Evolutionary conservation across 1,139 yeast genomes (phyloP).

Genomic region (Lodderomyces parapsilosis): DNA sequence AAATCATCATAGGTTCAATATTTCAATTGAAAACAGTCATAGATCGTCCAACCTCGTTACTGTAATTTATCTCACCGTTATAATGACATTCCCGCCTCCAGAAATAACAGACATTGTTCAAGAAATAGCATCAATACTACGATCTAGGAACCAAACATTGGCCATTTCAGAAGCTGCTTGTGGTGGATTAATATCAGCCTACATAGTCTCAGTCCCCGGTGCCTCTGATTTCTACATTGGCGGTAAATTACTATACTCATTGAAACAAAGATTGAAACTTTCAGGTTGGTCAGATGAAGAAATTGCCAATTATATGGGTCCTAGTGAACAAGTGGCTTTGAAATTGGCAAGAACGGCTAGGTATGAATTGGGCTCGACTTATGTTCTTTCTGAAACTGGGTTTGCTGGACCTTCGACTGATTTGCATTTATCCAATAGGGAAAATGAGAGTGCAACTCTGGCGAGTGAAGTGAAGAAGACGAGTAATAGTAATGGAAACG

Average conservation of each 20-base stretch:
- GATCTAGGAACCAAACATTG: constrained; percentile 56
- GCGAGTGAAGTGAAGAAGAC: not conserved
- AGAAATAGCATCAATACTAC: constrained; percentile 56
- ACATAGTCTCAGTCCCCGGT: constrained; percentile 78
- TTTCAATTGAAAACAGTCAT: not conserved
- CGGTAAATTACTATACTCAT: constrained; percentile 75
- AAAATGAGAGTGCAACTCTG: constrained; percentile 13
- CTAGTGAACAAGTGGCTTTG: constrained; percentile 72
- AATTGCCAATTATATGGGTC: constrained; percentile 72
- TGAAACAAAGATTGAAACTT: constrained; percentile 68
- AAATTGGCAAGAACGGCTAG: constrained; percentile 75
- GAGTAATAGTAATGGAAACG: not conserved
- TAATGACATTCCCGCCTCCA: constrained; percentile 63
- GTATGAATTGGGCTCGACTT: constrained; percentile 79
- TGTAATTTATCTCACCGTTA: not conserved
- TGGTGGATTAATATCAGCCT: constrained; percentile 82
- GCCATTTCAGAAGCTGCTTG: constrained; percentile 88
- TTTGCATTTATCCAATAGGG: constrained; percentile 30
- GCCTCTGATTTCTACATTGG: constrained; percentile 84
- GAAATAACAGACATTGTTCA: constrained; percentile 50
- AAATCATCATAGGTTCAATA: not conserved
- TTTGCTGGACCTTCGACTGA: constrained; percentile 75
- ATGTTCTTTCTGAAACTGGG: constrained; percentile 81
- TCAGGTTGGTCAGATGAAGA: constrained; percentile 79
- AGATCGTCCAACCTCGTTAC: too few relatives aligned